A percentile compares a stretch with the other conserved stretches of the same genome.
These are phyloP conservation scores for Cercis canadensis DNA, from an alignment of 306 rosid species.

Conservation along the genomic window DNA sequence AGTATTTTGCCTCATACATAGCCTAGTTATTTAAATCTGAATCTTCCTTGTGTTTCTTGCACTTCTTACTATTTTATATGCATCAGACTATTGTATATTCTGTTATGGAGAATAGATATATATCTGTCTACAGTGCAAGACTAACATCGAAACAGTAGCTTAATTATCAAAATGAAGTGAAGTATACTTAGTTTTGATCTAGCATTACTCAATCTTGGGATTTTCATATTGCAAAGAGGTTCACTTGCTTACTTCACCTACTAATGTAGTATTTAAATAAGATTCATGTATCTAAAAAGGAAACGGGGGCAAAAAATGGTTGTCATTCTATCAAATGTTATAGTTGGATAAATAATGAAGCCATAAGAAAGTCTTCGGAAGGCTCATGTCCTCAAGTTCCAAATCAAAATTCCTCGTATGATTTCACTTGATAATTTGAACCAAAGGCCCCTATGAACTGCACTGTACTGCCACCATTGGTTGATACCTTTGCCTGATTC, in stretches of 20 bases:
- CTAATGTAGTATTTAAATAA: too few species aligned
- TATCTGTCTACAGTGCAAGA: neutral
- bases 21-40: neutral
- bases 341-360: neutral
- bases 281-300: too few species aligned
- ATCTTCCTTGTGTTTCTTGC: neutral
- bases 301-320: too few species aligned
- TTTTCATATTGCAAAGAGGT: too few species aligned
- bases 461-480: neutral
- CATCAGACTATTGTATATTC: neutral
- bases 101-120: neutral
- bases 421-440: neutral
- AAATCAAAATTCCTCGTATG: neutral
- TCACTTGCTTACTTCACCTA: too few species aligned
- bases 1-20: too few species aligned
- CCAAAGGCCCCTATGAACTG: neutral
- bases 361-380: neutral
- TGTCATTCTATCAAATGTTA: constrained; percentile 6
- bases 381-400: neutral
- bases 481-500: neutral
- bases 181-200: constrained; percentile 6
- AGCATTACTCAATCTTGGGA: neutral
- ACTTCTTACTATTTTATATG: neutral
- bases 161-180: neutral
- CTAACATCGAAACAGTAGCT: neutral